phyloP scores from a whole-genome alignment of 2,329 filamentous ascomycete genomes.

The Xylariaceae sp. region DNA sequence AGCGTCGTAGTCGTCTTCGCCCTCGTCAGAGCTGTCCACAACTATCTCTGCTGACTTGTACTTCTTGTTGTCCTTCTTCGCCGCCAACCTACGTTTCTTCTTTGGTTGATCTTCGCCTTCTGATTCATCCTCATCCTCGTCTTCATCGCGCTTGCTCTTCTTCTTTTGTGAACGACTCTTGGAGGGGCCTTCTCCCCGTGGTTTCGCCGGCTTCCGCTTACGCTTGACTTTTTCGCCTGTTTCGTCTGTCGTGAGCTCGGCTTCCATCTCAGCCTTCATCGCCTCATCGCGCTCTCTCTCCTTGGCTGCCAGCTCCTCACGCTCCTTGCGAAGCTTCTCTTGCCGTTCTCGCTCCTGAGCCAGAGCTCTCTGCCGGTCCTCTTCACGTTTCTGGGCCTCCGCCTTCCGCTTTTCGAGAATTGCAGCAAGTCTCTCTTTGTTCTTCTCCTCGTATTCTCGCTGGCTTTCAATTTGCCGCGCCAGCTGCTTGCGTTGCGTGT shows the following conservation, averaged over 20 bases:
- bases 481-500: conserved; percentile 89
- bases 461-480: conserved; percentile 81
- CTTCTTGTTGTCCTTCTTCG: conserved; percentile 54
- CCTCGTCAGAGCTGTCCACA: conserved; percentile 63
- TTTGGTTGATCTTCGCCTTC: conserved; percentile 53
- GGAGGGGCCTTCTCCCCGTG: conserved; percentile 37
- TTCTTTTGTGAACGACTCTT: conserved; percentile 43
- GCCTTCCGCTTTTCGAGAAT: conserved; percentile 77
- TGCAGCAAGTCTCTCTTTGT: conserved; percentile 79
- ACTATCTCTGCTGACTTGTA: conserved; percentile 85
- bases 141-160: conserved; percentile 57
- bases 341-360: conserved; percentile 70
- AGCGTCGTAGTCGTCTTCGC: conserved; percentile 36
- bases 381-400: conserved; percentile 74
- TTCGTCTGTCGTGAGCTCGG: conserved; percentile 80
- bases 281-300: conserved; percentile 67
- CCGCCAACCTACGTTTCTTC: conserved; percentile 58
- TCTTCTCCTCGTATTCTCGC: conserved; percentile 87
- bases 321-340: conserved; percentile 80
- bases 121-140: conserved; percentile 43
- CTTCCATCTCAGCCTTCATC: conserved; percentile 69
- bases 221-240: conserved; percentile 77
- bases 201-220: conserved; percentile 57
- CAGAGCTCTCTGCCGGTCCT: conserved; percentile 63
- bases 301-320: conserved; percentile 72